A percentile compares a stretch with the other conserved stretches of the same genome.
These are phyloP conservation scores for Nakataea oryzae DNA, from an alignment of 2,329 filamentous ascomycete genomes.

Conservation along the genomic window DNA sequence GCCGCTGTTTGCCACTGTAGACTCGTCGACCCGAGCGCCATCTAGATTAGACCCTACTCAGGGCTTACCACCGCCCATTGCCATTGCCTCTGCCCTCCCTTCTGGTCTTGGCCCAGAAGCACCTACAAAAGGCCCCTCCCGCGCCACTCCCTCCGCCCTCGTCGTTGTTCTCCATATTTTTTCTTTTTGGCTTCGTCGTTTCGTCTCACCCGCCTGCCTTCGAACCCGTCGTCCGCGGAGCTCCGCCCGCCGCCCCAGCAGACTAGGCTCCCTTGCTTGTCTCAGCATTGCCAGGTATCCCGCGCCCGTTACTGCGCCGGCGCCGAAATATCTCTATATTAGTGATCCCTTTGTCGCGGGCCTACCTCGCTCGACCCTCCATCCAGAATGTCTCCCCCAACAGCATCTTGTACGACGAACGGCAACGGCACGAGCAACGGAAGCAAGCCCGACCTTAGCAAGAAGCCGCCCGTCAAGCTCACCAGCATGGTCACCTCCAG, in stretches of 20 bases:
- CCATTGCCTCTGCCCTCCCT: not conserved
- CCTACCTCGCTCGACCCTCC: no score
- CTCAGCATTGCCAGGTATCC: no score
- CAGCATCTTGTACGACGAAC: slow-evolving; percentile 3
- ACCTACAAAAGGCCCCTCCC: not conserved
- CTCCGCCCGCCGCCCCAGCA: not conserved
- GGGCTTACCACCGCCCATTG: no score
- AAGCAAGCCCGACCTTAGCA: slow-evolving; percentile 1
- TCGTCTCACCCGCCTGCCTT: not conserved
- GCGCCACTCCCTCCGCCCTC: no score
- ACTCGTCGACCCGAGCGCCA: no score
- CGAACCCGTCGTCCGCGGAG: not conserved
- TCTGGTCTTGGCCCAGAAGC: not conserved
- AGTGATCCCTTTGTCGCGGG: not conserved
- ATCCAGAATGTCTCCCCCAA: slow-evolving; percentile 8
- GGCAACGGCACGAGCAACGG: not conserved
- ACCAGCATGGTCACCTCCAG: slow-evolving; percentile 49
- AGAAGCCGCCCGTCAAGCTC: slow-evolving; percentile 27
- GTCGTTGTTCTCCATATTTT: not conserved
- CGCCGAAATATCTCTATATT: not conserved
- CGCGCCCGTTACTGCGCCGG: no score
- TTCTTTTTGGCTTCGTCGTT: no score
- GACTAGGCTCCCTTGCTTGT: no score
- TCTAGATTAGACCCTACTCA: no score
- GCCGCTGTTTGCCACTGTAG: no score